These are phyloP conservation scores for Albifimbria verrucaria DNA, from an alignment of 2,329 filamentous ascomycete genomes.

Conservation along the genomic window DNA sequence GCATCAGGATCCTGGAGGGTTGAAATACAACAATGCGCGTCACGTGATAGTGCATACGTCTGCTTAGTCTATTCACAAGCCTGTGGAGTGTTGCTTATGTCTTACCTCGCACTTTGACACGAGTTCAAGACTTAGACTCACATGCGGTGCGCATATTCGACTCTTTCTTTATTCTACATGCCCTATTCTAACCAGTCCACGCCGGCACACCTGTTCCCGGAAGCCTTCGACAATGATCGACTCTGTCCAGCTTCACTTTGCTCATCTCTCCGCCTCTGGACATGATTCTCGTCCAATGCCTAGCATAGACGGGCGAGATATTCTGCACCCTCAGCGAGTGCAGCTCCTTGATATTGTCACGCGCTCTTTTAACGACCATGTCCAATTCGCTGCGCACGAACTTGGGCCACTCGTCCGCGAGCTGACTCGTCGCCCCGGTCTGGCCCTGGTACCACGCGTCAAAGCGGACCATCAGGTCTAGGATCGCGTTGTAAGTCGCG, in stretches of 20 bases:
- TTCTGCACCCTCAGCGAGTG: not conserved
- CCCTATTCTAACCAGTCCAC: not conserved
- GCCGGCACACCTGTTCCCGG: not conserved
- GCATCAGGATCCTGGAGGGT: no score
- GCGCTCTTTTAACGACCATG: not conserved
- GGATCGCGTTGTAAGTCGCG: not conserved
- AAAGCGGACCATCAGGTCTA: not conserved
- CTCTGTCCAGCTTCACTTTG: not conserved
- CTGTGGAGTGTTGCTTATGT: no score
- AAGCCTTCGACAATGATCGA: not conserved
- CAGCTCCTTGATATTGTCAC: not conserved
- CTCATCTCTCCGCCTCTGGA: not conserved
- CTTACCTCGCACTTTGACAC: no score
- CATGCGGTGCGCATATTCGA: no score
- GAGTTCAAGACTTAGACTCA: no score
- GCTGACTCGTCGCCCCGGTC: not conserved
- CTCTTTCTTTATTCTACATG: no score
- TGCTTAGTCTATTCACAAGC: no score
- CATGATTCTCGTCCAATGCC: not conserved
- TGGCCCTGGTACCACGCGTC: not conserved
- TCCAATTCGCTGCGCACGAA: not conserved
- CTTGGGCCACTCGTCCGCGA: not conserved
- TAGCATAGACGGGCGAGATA: not conserved
- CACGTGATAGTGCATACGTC: no score
- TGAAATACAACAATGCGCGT: no score